Conservation (phyloP, 2,329 filamentous ascomycete species). For the Paraphoma chrysanthemicola region DNA sequence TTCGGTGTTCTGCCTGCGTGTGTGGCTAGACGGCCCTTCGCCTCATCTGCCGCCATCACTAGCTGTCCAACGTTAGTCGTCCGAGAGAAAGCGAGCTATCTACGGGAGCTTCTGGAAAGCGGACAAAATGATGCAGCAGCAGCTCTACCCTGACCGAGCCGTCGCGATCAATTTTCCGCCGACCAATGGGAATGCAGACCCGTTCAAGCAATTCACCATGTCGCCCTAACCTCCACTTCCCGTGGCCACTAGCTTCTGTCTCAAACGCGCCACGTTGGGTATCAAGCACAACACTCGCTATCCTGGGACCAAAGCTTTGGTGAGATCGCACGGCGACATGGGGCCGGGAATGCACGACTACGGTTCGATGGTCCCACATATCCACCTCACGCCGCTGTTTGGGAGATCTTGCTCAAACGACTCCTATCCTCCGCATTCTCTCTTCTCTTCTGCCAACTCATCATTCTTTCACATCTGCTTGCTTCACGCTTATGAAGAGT, state of each 20-base stretch:
- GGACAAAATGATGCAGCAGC: background rate
- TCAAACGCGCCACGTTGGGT: slow-evolving; percentile 15
- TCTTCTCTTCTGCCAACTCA: background rate
- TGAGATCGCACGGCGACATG: background rate
- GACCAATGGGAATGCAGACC: background rate
- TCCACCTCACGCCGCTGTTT: slow-evolving; percentile 4
- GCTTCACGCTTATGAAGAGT: background rate
- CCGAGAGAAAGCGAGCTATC: no score
- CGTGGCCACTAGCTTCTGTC: slow-evolving; percentile 1
- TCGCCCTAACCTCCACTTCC: background rate
- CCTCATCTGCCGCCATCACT: background rate
- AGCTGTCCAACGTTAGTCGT: background rate
- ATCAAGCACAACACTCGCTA: slow-evolving; percentile 7
- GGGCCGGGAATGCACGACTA: background rate
- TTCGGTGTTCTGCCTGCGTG: no score
- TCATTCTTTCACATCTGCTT: background rate
- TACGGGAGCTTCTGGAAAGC: background rate
- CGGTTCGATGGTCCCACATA: slow-evolving; percentile 9
- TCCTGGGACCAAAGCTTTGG: background rate
- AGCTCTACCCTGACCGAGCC: background rate
- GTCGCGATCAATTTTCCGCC: background rate
- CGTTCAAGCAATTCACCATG: background rate
- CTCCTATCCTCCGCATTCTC: background rate
- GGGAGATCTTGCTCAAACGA: slow-evolving; percentile 8
- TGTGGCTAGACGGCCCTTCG: no score